phyloP scores from a whole-genome alignment of 1,284 basidiomycete genomes.

The Heliocybe sulcata region DNA sequence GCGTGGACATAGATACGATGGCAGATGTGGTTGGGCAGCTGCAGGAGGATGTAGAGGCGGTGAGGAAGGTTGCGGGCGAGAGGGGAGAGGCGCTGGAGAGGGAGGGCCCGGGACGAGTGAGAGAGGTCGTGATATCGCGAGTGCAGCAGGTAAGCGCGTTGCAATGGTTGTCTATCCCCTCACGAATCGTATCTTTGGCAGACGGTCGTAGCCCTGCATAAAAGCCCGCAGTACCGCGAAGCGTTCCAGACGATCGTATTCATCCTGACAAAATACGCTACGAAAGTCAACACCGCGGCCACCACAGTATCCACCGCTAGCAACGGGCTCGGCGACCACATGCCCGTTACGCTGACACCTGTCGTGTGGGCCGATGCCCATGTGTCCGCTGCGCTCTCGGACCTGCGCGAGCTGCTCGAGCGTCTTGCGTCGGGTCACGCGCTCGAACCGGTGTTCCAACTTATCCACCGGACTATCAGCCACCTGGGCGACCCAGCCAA shows the following conservation, averaged over 20 bases:
- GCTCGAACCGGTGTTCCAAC: conserved; percentile 25
- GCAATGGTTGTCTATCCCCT: neutral
- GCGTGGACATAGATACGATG: conserved; percentile 7
- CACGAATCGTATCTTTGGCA: conserved; percentile 11
- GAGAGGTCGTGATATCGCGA: conserved; percentile 24
- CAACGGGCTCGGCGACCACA: neutral
- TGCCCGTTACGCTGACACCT: conserved; percentile 12
- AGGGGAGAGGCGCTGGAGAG: neutral
- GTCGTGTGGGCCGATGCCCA: conserved; percentile 21
- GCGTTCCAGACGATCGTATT: conserved; percentile 31
- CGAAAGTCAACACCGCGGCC: conserved; percentile 19
- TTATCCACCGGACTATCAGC: conserved; percentile 1
- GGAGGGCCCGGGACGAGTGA: conserved; percentile 14
- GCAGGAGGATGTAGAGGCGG: neutral
- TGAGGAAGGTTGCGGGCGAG: conserved; percentile 10
- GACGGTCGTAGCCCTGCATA: conserved; percentile 31
- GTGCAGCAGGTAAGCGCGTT: conserved; percentile 28
- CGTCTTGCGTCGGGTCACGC: conserved; percentile 31
- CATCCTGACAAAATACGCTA: conserved; percentile 33
- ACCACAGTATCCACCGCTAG: conserved; percentile 14
- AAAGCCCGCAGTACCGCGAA: conserved; percentile 26
- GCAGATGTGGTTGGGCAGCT: neutral
- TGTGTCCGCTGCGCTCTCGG: conserved; percentile 21
- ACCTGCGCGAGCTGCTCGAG: conserved; percentile 31
- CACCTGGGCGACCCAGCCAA: neutral